These are phyloP conservation scores for Naematelia aurantialba DNA, from an alignment of 768 basidiomycete species.

Conservation along the genomic window DNA sequence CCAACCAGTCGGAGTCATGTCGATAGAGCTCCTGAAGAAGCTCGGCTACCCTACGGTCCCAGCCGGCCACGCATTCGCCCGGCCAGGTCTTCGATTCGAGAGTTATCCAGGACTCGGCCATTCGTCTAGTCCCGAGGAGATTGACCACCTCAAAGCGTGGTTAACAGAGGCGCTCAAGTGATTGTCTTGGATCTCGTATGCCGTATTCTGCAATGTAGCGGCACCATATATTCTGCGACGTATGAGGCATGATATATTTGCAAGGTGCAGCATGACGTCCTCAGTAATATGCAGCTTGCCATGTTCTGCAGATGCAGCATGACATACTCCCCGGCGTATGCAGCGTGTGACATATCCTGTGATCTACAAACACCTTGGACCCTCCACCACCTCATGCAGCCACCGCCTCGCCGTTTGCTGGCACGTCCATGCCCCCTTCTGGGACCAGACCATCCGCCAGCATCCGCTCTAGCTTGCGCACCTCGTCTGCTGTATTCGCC, in stretches of 20 bases:
- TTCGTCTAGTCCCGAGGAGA: constrained; percentile 61
- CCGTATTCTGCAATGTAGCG: no score
- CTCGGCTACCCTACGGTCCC: constrained; percentile 55
- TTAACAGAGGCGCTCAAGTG: constrained; percentile 55
- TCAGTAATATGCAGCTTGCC: no score
- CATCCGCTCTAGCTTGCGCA: constrained; percentile 49
- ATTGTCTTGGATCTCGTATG: no score
- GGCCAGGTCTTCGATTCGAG: constrained; percentile 64
- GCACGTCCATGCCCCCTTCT: constrained; percentile 26
- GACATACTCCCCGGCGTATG: no score
- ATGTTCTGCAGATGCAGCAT: no score
- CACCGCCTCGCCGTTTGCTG: constrained; percentile 2
- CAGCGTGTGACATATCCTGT: background rate
- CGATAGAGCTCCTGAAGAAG: constrained; percentile 59
- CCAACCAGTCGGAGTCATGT: constrained; percentile 53
- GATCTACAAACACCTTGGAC: background rate
- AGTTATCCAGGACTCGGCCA: constrained; percentile 68
- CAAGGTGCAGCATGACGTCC: no score
- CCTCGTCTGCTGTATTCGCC: constrained; percentile 47
- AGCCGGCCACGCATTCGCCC: constrained; percentile 26
- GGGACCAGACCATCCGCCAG: constrained; percentile 50
- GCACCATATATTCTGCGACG: no score
- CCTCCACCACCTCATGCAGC: background rate
- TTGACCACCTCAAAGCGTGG: constrained; percentile 69
- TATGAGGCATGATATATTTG: no score